These are phyloP conservation scores for Orobanche coerulescens DNA, from an alignment of 257 asterid species.

Conservation along the genomic window DNA sequence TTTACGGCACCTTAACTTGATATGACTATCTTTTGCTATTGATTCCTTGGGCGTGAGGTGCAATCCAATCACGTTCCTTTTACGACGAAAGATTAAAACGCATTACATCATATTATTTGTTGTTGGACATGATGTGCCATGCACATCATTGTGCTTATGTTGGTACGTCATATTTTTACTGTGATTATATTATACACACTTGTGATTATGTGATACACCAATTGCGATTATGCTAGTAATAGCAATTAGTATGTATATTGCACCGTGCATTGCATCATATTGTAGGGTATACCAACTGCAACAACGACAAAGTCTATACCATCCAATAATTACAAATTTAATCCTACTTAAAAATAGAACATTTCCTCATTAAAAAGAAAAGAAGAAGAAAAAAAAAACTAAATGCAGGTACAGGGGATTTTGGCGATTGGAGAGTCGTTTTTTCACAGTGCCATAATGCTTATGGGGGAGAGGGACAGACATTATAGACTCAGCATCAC, in stretches of 20 bases:
- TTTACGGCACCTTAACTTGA: neutral
- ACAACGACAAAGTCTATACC: neutral
- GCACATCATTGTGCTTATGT: too few species aligned
- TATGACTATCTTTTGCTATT: neutral
- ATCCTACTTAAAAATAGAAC: neutral
- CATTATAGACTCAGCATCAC: neutral
- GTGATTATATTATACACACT: too few species aligned
- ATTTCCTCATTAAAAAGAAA: neutral
- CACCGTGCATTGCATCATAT: too few species aligned
- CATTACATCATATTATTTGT: neutral
- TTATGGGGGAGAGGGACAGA: neutral
- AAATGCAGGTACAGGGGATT: neutral
- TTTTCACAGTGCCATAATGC: neutral
- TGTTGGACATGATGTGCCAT: too few species aligned
- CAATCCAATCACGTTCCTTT: too few species aligned
- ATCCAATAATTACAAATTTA: neutral
- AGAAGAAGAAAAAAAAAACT: neutral
- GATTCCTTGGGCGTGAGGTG: too few species aligned
- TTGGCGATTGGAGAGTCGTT: too few species aligned
- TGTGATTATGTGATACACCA: too few species aligned
- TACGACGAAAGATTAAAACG: neutral
- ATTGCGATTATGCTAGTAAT: too few species aligned
- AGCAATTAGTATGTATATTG: too few species aligned
- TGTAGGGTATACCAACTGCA: too few species aligned
- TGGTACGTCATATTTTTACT: too few species aligned